Evolutionary conservation across 345 rosid genomes (phyloP).

Genomic region (Salix udensis): DNA sequence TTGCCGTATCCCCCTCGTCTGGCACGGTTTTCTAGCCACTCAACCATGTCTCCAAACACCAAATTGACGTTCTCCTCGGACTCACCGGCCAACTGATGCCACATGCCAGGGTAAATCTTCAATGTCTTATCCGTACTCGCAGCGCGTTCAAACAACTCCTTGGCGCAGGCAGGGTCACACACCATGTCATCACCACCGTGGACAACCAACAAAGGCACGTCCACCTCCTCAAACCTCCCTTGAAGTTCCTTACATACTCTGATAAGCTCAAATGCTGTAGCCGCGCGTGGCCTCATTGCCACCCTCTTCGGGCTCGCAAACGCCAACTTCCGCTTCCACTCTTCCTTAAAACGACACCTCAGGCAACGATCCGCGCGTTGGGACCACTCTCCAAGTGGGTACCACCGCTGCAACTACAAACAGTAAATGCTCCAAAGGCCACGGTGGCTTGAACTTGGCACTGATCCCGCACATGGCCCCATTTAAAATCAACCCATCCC

Average conservation of each 20-base stretch:
- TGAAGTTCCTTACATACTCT: slow-evolving; percentile 73
- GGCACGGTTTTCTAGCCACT: slow-evolving; percentile 63
- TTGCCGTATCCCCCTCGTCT: neutral
- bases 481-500: slow-evolving; percentile 77
- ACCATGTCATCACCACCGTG: slow-evolving; percentile 83
- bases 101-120: slow-evolving; percentile 66
- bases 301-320: slow-evolving; percentile 59
- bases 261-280: slow-evolving; percentile 74
- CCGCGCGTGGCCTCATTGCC: slow-evolving; percentile 66
- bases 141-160: slow-evolving; percentile 68
- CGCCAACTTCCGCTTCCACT: slow-evolving; percentile 75
- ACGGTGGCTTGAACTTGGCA: slow-evolving; percentile 80
- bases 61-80: slow-evolving; percentile 60
- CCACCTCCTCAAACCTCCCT: slow-evolving; percentile 73
- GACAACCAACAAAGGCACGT: slow-evolving; percentile 63
- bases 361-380: slow-evolving; percentile 75
- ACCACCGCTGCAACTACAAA: slow-evolving; percentile 54
- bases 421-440: slow-evolving; percentile 85
- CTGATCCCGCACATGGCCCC: slow-evolving; percentile 98
- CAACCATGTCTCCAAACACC: slow-evolving; percentile 65
- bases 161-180: slow-evolving; percentile 68
- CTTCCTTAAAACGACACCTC: slow-evolving; percentile 68
- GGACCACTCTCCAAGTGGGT: slow-evolving; percentile 88
- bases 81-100: slow-evolving; percentile 92
- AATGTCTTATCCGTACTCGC: slow-evolving; percentile 64